Evolutionary conservation across 805 yeast species (phyloP), one percentile per base, ranked within the genome.

Genomic region (Cyberlindnera misumaiensis): DNA sequence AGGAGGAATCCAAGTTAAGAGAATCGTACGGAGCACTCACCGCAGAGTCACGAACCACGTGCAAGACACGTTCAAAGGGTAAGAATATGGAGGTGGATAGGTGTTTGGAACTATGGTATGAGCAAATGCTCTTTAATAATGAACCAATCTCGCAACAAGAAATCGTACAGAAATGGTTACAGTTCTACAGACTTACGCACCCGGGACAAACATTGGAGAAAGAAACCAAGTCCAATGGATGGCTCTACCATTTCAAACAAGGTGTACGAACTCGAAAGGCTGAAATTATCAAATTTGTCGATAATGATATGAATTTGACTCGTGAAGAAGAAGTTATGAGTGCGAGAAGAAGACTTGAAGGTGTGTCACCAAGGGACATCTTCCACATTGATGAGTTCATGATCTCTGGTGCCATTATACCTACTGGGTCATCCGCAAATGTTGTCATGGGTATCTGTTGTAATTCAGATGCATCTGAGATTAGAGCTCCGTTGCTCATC

Each of bases 181-280:
- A 29, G 2, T 52, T 45, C 30, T 59, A 62, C 35, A 44, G 35
- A 12, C 24, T 38, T 35, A 34, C 43, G 31, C 32, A 43, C 24
- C 48, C 50, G 11, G 31, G 33, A 15, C 15, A 24, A 11, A 32
- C 34, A 9, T 30, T 25, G 5, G 40, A 27, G 10, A 18, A 38
- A 11, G 38, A 26, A 11, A 31, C 22, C 11, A 41, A 40, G 25
- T 59, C 67, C 2, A 63, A 63, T 42, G 72, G 71, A 1, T 67
- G 70, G 71, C 39, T 66, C 5, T 61, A 62, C 32, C 63, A 63
- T 44, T 66, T 66, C 52, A 65, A 62, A 36, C 53, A 51, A 34
- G 50, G 58, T 30, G 55, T 59, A 42, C 36, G 51, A 5, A 34
- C 50, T 2, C 59, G 58, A 38, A 44, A 53, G 27, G 55, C 56